Percentiles rank a stretch among this genome's conserved stretches.
Evolutionary conservation across 257 asterid species (phyloP).

Genomic region (Penstemon eatonii): DNA sequence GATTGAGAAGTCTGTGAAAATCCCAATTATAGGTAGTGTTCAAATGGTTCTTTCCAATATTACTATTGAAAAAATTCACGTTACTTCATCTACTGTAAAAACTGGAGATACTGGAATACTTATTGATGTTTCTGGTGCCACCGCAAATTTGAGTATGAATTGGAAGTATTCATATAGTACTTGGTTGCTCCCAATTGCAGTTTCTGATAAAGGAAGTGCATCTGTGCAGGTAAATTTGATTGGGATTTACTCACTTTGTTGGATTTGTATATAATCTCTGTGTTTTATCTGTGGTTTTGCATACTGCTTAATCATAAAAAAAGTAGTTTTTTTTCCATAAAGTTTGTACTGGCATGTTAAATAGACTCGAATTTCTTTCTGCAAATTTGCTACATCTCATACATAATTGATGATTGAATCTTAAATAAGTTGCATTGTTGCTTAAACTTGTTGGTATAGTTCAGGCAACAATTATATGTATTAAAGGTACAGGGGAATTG

Average conservation of each 20-base stretch:
- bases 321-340: too few species aligned
- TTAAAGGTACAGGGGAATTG: not conserved
- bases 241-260: not conserved
- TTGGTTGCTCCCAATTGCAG: slow-evolving; percentile 60
- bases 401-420: too few species aligned
- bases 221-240: slow-evolving; percentile 56
- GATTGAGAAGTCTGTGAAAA: slow-evolving; percentile 50
- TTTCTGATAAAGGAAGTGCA: slow-evolving; percentile 77
- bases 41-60: slow-evolving; percentile 52
- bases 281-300: not conserved
- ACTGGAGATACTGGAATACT: slow-evolving; percentile 69
- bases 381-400: too few species aligned
- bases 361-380: too few species aligned
- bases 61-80: slow-evolving; percentile 47
- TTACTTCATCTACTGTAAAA: slow-evolving; percentile 59
- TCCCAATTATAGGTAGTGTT: slow-evolving; percentile 74
- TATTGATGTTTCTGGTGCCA: slow-evolving; percentile 73
- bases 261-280: not conserved
- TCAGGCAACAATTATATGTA: not conserved
- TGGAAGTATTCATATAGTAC: slow-evolving; percentile 77
- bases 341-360: too few species aligned
- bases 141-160: slow-evolving; percentile 70
- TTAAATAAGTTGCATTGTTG: too few species aligned
- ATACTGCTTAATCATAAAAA: not conserved
- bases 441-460: not conserved